Conservation (phyloP, 2,329 filamentous ascomycete genomes). For the Stenocarpella maydis region DNA sequence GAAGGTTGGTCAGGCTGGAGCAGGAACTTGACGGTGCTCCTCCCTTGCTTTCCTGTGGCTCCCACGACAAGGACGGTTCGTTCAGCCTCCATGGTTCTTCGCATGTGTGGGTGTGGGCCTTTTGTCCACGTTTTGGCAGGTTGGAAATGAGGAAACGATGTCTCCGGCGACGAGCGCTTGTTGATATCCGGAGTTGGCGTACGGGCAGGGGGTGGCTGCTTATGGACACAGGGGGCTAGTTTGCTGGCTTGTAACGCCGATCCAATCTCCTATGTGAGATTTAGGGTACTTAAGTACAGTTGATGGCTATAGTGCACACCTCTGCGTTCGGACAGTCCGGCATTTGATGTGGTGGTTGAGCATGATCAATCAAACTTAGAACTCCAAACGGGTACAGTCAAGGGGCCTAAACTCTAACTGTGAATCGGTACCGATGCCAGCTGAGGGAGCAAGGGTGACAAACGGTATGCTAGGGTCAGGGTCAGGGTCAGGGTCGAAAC, state of each 20-base stretch:
- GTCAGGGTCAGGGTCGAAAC: background rate
- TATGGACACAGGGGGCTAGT: too few relatives aligned
- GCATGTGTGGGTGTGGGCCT: too few relatives aligned
- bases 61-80: background rate
- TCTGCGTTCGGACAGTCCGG: background rate
- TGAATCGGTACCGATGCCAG: too few relatives aligned
- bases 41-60: constrained; percentile 3
- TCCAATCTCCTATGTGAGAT: too few relatives aligned
- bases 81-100: background rate
- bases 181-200: too few relatives aligned
- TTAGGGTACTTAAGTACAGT: accelerated
- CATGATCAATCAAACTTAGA: background rate
- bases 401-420: background rate
- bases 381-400: background rate
- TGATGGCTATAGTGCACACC: background rate
- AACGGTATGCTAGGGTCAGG: too few relatives aligned
- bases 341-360: background rate
- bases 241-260: too few relatives aligned
- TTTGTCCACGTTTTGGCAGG: background rate
- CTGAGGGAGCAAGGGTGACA: too few relatives aligned
- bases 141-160: too few relatives aligned
- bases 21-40: background rate
- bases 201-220: too few relatives aligned
- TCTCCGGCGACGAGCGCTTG: too few relatives aligned
- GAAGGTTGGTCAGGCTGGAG: background rate